Base-by-base conservation (phyloP, 495 filamentous ascomycete genomes). In the Glonium stellatum region DNA sequence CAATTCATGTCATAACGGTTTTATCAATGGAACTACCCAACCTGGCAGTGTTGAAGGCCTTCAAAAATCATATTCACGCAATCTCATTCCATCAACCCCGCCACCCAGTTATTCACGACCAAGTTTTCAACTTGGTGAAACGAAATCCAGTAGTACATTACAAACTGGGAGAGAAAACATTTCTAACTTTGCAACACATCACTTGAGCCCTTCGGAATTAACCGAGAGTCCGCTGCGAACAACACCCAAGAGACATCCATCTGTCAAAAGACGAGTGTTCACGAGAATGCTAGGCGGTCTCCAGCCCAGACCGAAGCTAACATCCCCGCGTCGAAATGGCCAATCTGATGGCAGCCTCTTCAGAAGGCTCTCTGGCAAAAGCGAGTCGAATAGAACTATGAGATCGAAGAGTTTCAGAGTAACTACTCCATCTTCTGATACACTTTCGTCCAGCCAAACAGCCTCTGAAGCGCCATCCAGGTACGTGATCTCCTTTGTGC, bases 241-340 rank as follows among this genome's bases (percentile, higher is more conserved):
- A 48, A 48, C 44, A 19, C 44, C 13, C 18, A 48, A 48, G 22
- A 48, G 67, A 4, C 64, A 65, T 18, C 61, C 60, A 23, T 67
- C 65, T 1, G 62, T 68, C 23, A 66, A 63, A 37, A 65, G 60
- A 8, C 56, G 68, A 13, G 61, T 70, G 62, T 52, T 70, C 2
- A 61, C 66, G 9, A 68, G 50, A 54, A 60, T 70, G 9, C 61
- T 61, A 54, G 59, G 63, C 57, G 66, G 68, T 34, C 58, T 70
- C 36, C 39, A 19, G 13, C 62, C 46, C 22, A 59, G 57, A 31
- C 57, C 63, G 13, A 12, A 64, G 58, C 52, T 42, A 23, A 18
- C 57, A 59, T 13, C 53, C 39, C 6, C 55, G 55, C 41, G 54
- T 60, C 23, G 48, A 56, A 11, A 42, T 61, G 22, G 52, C 46